Conservation (phyloP, 768 basidiomycete genomes). For the Tricholomella constricta region DNA sequence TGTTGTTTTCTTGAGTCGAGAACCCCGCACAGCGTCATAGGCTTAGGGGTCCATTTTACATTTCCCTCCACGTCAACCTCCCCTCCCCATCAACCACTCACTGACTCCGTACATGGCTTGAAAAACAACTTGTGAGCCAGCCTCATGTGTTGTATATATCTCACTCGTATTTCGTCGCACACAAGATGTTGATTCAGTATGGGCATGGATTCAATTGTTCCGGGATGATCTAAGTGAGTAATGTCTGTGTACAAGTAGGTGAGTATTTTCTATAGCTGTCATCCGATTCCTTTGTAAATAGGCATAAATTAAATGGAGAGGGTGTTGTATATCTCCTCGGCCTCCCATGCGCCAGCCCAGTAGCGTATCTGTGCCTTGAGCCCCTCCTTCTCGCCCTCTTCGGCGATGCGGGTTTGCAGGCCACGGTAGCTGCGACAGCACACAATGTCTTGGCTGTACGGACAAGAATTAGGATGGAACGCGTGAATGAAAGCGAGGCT, state of each 20-base stretch:
- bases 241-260: neutral
- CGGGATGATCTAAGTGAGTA: neutral
- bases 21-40: neutral
- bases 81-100: neutral
- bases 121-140: conserved; percentile 23
- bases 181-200: conserved; percentile 15
- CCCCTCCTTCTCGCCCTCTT: conserved; percentile 64
- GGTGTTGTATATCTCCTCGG: conserved; percentile 76
- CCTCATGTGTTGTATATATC: conserved; percentile 19
- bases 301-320: conserved; percentile 35
- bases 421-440: conserved; percentile 80
- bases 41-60: neutral
- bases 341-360: conserved; percentile 97
- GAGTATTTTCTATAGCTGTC: neutral
- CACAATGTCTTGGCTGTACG: conserved; percentile 73
- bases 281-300: neutral
- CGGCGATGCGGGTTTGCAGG: conserved; percentile 74
- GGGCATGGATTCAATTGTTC: neutral
- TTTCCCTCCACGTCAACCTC: conserved; percentile 8
- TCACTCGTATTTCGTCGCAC: conserved; percentile 6
- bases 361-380: conserved; percentile 74
- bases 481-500: neutral
- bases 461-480: neutral
- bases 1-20: conserved; percentile 8
- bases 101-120: conserved; percentile 3